Evolutionary conservation across 2,329 filamentous ascomycete species (phyloP).

Genomic region (Incumbomyces delicatus): DNA sequence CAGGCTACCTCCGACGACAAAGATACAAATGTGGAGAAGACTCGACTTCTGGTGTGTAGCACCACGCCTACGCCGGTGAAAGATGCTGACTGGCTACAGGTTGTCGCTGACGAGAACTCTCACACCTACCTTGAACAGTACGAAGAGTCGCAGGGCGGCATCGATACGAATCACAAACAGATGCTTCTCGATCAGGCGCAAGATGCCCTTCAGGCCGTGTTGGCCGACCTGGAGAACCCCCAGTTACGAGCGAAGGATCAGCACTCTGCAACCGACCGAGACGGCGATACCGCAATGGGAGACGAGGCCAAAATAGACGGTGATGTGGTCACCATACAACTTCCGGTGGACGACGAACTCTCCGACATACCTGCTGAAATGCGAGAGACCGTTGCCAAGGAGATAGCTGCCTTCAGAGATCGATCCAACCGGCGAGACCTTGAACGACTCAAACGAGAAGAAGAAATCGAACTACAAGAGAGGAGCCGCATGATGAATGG

Average conservation of each 20-base stretch:
- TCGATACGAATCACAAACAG: slow-evolving; percentile 51
- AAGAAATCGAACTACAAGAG: slow-evolving; percentile 84
- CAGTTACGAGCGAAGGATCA: slow-evolving; percentile 36
- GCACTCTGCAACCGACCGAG: slow-evolving; percentile 45
- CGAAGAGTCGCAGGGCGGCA: slow-evolving; percentile 55
- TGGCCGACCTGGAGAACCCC: slow-evolving; percentile 66
- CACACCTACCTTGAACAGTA: slow-evolving; percentile 78
- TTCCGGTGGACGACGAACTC: slow-evolving; percentile 82
- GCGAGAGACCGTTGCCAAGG: slow-evolving; percentile 85
- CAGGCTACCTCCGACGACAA: slow-evolving; percentile 48
- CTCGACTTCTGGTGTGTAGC: slow-evolving; percentile 51
- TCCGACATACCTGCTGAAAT: slow-evolving; percentile 93
- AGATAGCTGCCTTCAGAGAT: slow-evolving; percentile 90
- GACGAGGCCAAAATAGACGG: slow-evolving; percentile 46
- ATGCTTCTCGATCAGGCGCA: slow-evolving; percentile 62
- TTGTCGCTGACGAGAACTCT: slow-evolving; percentile 71
- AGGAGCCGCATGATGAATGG: slow-evolving; percentile 55
- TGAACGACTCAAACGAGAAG: slow-evolving; percentile 77
- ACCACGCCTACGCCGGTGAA: background rate
- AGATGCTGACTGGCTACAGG: slow-evolving; percentile 27
- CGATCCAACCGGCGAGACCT: slow-evolving; percentile 79
- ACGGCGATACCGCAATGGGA: slow-evolving; percentile 59
- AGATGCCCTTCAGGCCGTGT: slow-evolving; percentile 54
- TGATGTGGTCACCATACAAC: slow-evolving; percentile 74
- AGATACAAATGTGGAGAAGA: slow-evolving; percentile 41